Evolutionary conservation across 352 stramenopile genomes (phyloP), one percentile per base, ranked within the genome.

Genomic region (Aphanomyces astaci): DNA sequence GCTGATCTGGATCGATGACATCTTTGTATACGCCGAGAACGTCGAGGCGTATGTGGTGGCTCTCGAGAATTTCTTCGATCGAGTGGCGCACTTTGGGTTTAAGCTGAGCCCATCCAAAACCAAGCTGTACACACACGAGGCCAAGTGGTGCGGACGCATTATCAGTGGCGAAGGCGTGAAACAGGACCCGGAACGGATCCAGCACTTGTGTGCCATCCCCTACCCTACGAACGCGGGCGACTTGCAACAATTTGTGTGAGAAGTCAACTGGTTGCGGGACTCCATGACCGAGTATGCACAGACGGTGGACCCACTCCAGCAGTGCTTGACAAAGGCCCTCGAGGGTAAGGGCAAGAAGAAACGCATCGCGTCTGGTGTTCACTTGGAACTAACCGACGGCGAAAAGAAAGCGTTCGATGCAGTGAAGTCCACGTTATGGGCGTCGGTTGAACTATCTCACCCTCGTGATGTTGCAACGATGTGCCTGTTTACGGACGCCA

Each of bases 101-200:
- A 72, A 73, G 55, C 63, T 74, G 1, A 76, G 54, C 51, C 28
- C 51, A 3, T 52, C 24, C 2, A 78, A 75, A 49, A 68, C 49
- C 25, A 33, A 39, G 3, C 3, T 75, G 7, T 76, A 72, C 25
- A 49, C 9, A 19, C 63, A 36, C 3, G 22, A 68, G 30, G 66
- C 54, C 32, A 65, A n/a, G n/a, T n/a, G n/a, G n/a, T n/a, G n/a
- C n/a, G n/a, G n/a, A n/a, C n/a, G n/a, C n/a, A n/a, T n/a, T n/a
- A n/a, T n/a, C n/a, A n/a, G n/a, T n/a, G n/a, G n/a, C n/a, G n/a
- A n/a, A n/a, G n/a, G n/a, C n/a, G n/a, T n/a, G n/a, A n/a, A n/a
- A n/a, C n/a, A n/a, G n/a, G n/a, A n/a, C n/a, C n/a, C n/a, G n/a
- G n/a, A n/a, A n/a, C n/a, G n/a, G n/a, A n/a, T n/a, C n/a, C n/a